Evolutionary conservation across 2,329 filamentous ascomycete genomes (phyloP).

Genomic region (Diaporthe sp.): DNA sequence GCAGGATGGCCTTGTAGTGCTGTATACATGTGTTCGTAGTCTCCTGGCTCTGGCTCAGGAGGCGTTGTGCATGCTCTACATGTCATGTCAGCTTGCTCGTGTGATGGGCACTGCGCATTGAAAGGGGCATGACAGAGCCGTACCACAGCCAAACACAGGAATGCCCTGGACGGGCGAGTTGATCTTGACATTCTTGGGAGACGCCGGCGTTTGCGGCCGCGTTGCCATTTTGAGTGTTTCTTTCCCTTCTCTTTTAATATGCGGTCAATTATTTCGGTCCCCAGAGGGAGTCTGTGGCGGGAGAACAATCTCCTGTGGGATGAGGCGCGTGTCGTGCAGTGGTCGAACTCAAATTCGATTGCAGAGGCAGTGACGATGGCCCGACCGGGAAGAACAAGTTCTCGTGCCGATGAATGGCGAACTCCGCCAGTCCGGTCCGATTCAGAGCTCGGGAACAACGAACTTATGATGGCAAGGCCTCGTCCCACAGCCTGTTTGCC

Average conservation of each 20-base stretch:
- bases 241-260: neutral
- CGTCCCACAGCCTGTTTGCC: neutral
- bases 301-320: neutral
- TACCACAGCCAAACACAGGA: constrained; percentile 76
- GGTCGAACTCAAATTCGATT: neutral
- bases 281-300: neutral
- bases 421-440: constrained; percentile 33
- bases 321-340: neutral
- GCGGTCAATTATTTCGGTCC: neutral
- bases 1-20: constrained; percentile 80
- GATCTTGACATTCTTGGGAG: constrained; percentile 71
- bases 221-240: constrained; percentile 56
- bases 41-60: constrained; percentile 73
- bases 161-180: constrained; percentile 71
- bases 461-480: constrained; percentile 8
- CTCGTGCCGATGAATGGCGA: constrained; percentile 24
- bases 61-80: constrained; percentile 79
- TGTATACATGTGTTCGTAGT: constrained; percentile 77
- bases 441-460: constrained; percentile 7
- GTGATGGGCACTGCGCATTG: constrained; percentile 20
- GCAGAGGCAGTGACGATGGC: constrained; percentile 21
- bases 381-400: constrained; percentile 36
- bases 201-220: constrained; percentile 64
- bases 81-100: constrained; percentile 48
- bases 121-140: constrained; percentile 49